phyloP scores from a whole-genome alignment of 805 yeast genomes.

The Kazachstania bromeliacearum region DNA sequence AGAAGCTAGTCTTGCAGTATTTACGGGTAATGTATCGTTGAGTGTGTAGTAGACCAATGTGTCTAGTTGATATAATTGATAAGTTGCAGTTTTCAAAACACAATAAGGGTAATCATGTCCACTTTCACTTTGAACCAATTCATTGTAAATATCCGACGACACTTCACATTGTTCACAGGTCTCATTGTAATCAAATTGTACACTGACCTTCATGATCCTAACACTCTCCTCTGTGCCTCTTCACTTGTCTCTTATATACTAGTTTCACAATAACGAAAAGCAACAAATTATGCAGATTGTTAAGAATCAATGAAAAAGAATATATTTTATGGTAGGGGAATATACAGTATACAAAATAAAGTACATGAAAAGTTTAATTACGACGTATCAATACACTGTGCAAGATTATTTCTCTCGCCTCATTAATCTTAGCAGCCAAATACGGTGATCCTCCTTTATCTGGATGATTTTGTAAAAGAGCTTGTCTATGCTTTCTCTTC shows the following conservation, averaged over 20 bases:
- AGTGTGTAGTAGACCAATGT: neutral
- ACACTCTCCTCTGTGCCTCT: neutral
- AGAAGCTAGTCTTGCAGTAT: neutral
- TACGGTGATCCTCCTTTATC: slow-evolving; percentile 90
- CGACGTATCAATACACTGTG: slow-evolving; percentile 17
- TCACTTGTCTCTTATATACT: no score
- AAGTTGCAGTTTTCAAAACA: neutral
- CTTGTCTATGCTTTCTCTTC: slow-evolving; percentile 71
- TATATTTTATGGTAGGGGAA: neutral
- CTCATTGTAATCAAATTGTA: slow-evolving; percentile 5
- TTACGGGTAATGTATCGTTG: neutral
- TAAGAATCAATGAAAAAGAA: neutral
- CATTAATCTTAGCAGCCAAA: slow-evolving; percentile 84
- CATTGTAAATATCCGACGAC: slow-evolving; percentile 6
- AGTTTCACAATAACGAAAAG: no score
- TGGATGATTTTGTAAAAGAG: slow-evolving; percentile 87
- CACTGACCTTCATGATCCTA: slow-evolving; percentile 5
- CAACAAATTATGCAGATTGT: neutral
- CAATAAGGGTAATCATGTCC: neutral
- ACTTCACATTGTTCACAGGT: slow-evolving; percentile 5
- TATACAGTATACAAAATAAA: neutral
- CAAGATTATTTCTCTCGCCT: slow-evolving; percentile 68
- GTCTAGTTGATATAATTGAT: neutral
- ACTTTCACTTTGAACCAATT: neutral
- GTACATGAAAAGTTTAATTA: slow-evolving; percentile 3